Percentiles rank a stretch among this genome's conserved stretches.
Evolutionary conservation across 2,329 filamentous ascomycete species (phyloP).

Genomic region (Ophiostoma novo-ulmi): DNA sequence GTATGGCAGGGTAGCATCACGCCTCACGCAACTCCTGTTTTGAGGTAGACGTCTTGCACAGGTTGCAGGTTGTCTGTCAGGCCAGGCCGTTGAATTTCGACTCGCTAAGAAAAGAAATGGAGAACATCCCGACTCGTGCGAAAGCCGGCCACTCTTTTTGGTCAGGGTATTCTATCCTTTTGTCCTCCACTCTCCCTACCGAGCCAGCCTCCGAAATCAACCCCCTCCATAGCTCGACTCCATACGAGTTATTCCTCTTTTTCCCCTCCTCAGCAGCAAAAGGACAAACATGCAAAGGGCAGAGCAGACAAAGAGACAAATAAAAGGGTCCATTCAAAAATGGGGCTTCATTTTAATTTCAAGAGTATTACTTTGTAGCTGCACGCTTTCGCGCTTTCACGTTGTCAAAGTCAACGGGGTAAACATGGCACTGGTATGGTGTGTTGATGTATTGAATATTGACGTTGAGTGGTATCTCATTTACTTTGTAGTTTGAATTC

Average conservation of each 20-base stretch:
- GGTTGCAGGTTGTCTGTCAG: too few relatives aligned
- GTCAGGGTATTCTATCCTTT: neutral
- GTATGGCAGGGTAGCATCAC: conserved; percentile 9
- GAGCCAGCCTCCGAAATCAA: neutral
- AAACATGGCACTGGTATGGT: too few relatives aligned
- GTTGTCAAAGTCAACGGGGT: neutral
- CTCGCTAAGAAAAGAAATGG: neutral
- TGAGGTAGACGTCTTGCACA: neutral
- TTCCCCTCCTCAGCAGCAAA: neutral
- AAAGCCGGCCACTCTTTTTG: neutral
- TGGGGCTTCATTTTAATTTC: conserved; percentile 4
- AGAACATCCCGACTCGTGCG: neutral
- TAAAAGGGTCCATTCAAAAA: neutral
- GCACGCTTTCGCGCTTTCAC: neutral
- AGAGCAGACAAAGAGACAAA: neutral
- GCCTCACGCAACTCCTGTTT: conserved; percentile 8
- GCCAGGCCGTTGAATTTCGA: too few relatives aligned
- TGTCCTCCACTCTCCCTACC: neutral
- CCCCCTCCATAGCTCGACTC: neutral
- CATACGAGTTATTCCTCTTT: neutral
- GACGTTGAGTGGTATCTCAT: too few relatives aligned
- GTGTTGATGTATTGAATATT: neutral
- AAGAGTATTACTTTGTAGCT: neutral
- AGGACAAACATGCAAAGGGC: neutral
- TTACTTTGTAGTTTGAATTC: too few relatives aligned